Conservation (phyloP, 2,329 filamentous ascomycete species). For the Graphiopsis chlorocephala region DNA sequence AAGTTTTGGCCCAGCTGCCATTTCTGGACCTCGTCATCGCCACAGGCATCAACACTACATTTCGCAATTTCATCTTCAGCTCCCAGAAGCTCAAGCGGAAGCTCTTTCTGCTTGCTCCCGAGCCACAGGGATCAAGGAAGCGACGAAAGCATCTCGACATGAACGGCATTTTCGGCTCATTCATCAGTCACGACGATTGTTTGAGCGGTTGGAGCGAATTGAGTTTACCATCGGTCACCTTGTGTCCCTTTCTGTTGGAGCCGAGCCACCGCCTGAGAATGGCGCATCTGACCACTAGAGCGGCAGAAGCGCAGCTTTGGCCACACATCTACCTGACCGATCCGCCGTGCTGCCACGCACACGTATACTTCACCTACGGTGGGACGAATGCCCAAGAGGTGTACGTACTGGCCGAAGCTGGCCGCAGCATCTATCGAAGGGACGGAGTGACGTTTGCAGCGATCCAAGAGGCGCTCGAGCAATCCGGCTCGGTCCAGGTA, state of each 20-base stretch:
- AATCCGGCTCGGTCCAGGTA: not conserved
- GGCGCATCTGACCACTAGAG: not conserved
- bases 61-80: slow-evolving; percentile 1
- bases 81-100: slow-evolving; percentile 4
- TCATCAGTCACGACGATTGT: not conserved
- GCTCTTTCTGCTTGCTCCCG: not conserved
- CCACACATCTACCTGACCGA: not conserved
- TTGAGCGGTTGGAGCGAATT: not conserved
- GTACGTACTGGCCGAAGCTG: not conserved
- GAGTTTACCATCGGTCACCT: not conserved
- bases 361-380: not conserved
- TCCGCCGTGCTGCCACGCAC: not conserved
- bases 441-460: not conserved
- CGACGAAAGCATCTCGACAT: not conserved
- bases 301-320: not conserved
- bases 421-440: not conserved
- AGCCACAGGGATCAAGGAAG: not conserved
- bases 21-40: slow-evolving; percentile 6
- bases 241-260: not conserved
- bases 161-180: not conserved
- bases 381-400: not conserved
- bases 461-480: not conserved
- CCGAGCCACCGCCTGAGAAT: not conserved
- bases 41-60: not conserved
- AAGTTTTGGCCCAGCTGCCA: not conserved